Percentiles rank a stretch among this genome's conserved stretches.
phyloP scores from a whole-genome alignment of 306 rosid genomes.

The Inga laurina region DNA sequence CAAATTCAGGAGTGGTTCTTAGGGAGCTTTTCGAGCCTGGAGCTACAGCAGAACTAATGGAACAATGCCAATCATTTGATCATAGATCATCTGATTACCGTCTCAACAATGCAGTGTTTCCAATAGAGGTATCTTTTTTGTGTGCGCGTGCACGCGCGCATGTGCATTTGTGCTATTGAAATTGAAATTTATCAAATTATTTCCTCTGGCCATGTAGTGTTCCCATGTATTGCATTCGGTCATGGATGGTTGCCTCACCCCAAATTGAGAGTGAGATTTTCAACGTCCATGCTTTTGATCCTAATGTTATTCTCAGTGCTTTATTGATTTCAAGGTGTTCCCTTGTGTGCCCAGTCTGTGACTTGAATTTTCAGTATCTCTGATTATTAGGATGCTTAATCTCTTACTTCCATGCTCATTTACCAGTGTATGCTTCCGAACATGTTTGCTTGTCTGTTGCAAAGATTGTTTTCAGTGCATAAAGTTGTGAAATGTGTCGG shows the following conservation, averaged over 20 bases:
- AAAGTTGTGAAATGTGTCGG: background rate
- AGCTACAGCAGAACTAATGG: constrained; percentile 47
- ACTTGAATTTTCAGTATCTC: background rate
- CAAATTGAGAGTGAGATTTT: background rate
- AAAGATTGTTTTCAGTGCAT: background rate
- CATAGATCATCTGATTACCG: constrained; percentile 45
- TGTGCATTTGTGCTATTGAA: background rate
- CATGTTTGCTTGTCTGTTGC: constrained; percentile 11
- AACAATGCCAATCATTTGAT: constrained; percentile 49
- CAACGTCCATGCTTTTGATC: background rate
- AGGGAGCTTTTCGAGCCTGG: constrained; percentile 61
- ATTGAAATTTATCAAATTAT: background rate
- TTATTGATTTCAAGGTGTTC: constrained; percentile 3
- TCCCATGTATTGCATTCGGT: background rate
- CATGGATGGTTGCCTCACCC: background rate
- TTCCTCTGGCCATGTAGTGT: background rate
- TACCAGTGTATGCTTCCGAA: background rate
- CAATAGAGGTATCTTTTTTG: constrained; percentile 43
- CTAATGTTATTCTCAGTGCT: background rate
- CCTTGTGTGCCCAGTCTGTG: background rate
- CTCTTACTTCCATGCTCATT: background rate
- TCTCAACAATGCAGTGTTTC: constrained; percentile 43
- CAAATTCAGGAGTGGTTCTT: constrained; percentile 60
- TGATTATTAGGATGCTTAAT: background rate
- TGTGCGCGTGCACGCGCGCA: background rate